phyloP scores from a whole-genome alignment of 23 red algal species.

The Cyanidiococcus yangmingshanensis region DNA sequence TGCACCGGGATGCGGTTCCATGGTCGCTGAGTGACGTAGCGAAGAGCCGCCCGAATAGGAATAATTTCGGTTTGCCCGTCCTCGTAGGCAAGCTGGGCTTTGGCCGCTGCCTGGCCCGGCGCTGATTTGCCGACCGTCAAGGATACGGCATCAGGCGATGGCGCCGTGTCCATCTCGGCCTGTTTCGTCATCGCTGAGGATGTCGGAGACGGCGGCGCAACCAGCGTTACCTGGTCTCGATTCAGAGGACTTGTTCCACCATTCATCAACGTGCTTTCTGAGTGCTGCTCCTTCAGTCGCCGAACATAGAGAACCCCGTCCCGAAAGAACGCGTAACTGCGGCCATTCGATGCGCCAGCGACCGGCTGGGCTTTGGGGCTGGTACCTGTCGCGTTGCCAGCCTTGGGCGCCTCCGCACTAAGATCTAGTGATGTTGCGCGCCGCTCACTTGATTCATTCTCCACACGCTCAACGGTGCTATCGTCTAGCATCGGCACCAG shows the following conservation, averaged over 20 bases:
- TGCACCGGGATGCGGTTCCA: conserved; percentile 33
- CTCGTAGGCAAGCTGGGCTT: not conserved
- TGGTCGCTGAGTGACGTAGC: conserved; percentile 33
- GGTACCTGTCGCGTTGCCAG: not conserved
- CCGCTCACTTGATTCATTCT: not conserved
- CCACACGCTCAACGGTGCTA: not conserved
- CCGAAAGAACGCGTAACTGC: not conserved
- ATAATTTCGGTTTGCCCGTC: not conserved
- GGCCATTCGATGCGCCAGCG: not conserved
- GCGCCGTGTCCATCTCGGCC: not conserved
- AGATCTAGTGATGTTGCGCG: not conserved
- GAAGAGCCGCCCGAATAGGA: conserved; percentile 23
- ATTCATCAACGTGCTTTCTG: conserved; percentile 3
- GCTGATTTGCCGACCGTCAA: not conserved
- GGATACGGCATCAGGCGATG: not conserved
- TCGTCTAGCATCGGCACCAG: conserved; percentile 28
- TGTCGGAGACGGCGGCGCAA: not conserved
- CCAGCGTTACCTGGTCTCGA: not conserved
- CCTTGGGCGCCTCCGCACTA: not conserved
- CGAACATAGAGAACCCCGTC: conserved; percentile 6
- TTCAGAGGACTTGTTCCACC: not conserved
- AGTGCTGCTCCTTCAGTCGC: not conserved
- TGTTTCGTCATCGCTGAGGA: not conserved
- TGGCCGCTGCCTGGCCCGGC: not conserved
- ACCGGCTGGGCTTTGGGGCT: not conserved